Evolutionary conservation across 352 stramenopile species (phyloP).

Genomic region (Globisporangium spiculum): DNA sequence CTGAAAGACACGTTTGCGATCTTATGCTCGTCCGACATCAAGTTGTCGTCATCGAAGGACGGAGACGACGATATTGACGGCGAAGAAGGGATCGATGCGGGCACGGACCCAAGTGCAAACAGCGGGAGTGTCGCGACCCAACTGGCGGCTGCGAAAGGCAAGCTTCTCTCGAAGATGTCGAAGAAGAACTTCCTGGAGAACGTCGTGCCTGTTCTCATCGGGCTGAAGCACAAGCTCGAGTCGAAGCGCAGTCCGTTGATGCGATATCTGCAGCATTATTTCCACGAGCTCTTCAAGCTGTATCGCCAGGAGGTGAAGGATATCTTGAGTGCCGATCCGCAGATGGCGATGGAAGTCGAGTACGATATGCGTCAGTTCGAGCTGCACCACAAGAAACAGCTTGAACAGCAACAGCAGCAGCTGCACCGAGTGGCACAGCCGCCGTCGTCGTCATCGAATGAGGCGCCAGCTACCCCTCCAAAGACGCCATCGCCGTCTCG

Average conservation of each 20-base stretch:
- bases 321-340: conserved; percentile 91
- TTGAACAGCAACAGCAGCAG: conserved; percentile 38
- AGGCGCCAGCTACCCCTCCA: conserved; percentile 15
- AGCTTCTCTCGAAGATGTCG: conserved; percentile 94
- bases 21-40: conserved; percentile 86
- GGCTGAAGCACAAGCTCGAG: conserved; percentile 94
- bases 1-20: conserved; percentile 87
- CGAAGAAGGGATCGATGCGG: conserved; percentile 70
- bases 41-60: conserved; percentile 59
- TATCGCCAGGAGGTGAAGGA: conserved; percentile 94
- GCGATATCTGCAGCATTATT: conserved; percentile 92
- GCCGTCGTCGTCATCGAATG: background rate
- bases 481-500: conserved; percentile 27
- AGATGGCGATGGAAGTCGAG: conserved; percentile 94
- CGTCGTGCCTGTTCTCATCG: conserved; percentile 95
- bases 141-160: conserved; percentile 89
- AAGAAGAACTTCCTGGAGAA: conserved; percentile 98
- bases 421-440: conserved; percentile 5
- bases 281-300: conserved; percentile 92
- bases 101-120: conserved; percentile 34
- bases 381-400: conserved; percentile 52
- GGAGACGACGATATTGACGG: conserved; percentile 56
- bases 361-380: conserved; percentile 91
- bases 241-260: conserved; percentile 92
- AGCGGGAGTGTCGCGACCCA: conserved; percentile 51